phyloP scores from a whole-genome alignment of 192 early-diverging fungal genomes.

The Rhizophagus clarus region DNA sequence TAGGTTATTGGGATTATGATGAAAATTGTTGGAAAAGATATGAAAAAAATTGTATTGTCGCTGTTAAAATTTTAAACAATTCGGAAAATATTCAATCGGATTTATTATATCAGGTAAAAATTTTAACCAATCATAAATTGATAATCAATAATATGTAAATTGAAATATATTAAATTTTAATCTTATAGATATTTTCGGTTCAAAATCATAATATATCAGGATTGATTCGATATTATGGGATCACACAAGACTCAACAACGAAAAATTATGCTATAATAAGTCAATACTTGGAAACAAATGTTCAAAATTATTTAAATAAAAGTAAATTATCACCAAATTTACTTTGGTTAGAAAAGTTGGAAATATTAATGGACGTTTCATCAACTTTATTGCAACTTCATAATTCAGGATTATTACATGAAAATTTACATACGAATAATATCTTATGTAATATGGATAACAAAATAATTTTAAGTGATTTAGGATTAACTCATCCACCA shows the following conservation, averaged over 20 bases:
- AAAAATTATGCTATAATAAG: slow-evolving; percentile 1
- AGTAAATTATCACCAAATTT: neutral
- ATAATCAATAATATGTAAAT: no score
- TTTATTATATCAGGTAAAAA: neutral
- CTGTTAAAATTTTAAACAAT: neutral
- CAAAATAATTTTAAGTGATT: neutral
- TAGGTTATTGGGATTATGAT: neutral
- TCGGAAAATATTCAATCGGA: neutral
- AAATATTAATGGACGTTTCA: neutral
- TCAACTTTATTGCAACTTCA: neutral
- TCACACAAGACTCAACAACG: slow-evolving; percentile 1
- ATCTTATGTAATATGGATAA: neutral
- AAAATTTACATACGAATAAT: neutral
- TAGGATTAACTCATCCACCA: neutral
- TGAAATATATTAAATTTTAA: no score
- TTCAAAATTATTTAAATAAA: neutral
- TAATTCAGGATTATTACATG: neutral
- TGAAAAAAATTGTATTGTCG: neutral
- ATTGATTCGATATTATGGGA: neutral
- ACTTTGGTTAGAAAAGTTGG: neutral
- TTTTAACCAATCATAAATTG: no score
- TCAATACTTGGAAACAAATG: neutral
- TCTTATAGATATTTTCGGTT: neutral
- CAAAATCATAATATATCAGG: neutral
- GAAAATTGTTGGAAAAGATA: neutral